These are phyloP conservation scores for Sideroxylon spinosum DNA, from an alignment of 179 eudicot species.

Conservation along the genomic window DNA sequence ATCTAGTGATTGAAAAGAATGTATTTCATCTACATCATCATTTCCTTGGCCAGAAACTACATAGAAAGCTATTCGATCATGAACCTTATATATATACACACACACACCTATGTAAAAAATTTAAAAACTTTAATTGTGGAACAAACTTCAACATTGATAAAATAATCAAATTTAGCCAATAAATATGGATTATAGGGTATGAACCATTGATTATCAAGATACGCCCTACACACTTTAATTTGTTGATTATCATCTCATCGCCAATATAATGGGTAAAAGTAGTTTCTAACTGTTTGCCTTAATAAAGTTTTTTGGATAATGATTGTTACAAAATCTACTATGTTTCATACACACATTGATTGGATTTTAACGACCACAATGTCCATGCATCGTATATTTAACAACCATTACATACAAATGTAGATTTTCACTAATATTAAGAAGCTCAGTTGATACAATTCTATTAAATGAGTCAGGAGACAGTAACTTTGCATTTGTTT, in stretches of 20 bases:
- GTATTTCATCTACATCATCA: too few species aligned
- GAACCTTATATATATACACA: too few species aligned
- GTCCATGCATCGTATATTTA: slow-evolving; percentile 30
- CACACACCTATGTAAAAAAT: too few species aligned
- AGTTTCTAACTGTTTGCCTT: too few species aligned
- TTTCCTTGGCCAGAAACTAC: too few species aligned
- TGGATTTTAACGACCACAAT: slow-evolving; percentile 11
- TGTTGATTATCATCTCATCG: background rate
- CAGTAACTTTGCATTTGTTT: background rate
- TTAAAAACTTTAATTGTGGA: too few species aligned
- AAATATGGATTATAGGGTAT: too few species aligned
- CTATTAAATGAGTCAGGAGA: background rate
- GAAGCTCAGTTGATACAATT: background rate
- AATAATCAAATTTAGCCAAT: too few species aligned
- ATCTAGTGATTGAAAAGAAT: too few species aligned
- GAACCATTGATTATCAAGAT: too few species aligned
- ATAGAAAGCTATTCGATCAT: too few species aligned
- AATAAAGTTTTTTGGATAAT: background rate
- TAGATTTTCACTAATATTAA: background rate
- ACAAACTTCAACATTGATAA: too few species aligned
- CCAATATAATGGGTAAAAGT: background rate
- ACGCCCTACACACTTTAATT: background rate
- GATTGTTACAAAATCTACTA: background rate
- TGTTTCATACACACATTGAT: slow-evolving; percentile 16
- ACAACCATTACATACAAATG: background rate